phyloP scores from a whole-genome alignment of 148 eudicot species.

The Chenopodium album region DNA sequence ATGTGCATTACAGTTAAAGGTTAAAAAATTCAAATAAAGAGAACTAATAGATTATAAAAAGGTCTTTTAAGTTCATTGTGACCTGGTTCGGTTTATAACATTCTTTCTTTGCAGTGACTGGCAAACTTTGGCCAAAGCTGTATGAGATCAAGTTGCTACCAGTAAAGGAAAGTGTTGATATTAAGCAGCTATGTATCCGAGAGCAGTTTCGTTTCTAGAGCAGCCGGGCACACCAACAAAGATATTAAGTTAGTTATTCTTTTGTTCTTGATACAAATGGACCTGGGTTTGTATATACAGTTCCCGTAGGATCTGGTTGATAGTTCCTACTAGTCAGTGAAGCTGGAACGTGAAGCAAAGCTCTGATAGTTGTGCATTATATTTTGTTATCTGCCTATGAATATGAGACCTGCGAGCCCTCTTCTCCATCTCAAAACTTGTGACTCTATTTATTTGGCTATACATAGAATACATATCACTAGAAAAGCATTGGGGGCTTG shows the following conservation, averaged over 20 bases:
- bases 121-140: slow-evolving; percentile 94
- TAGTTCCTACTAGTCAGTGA: background rate
- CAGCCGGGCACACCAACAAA: slow-evolving; percentile 1
- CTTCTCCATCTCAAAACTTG: background rate
- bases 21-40: too few species aligned
- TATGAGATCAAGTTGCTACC: slow-evolving; percentile 79
- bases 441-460: background rate
- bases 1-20: background rate
- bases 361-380: background rate
- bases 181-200: slow-evolving; percentile 52
- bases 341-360: background rate
- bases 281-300: background rate
- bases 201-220: slow-evolving; percentile 35
- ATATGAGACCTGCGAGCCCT: background rate
- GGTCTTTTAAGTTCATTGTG: background rate
- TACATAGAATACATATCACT: background rate
- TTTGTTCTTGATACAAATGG: background rate
- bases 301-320: background rate
- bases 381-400: background rate
- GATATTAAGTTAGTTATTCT: background rate
- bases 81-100: background rate
- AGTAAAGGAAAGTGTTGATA: slow-evolving; percentile 31
- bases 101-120: slow-evolving; percentile 58
- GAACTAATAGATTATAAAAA: background rate
- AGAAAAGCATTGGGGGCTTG: too few species aligned